Conservation (phyloP, 2,329 filamentous ascomycete species). For the Aspergillus sojae region DNA sequence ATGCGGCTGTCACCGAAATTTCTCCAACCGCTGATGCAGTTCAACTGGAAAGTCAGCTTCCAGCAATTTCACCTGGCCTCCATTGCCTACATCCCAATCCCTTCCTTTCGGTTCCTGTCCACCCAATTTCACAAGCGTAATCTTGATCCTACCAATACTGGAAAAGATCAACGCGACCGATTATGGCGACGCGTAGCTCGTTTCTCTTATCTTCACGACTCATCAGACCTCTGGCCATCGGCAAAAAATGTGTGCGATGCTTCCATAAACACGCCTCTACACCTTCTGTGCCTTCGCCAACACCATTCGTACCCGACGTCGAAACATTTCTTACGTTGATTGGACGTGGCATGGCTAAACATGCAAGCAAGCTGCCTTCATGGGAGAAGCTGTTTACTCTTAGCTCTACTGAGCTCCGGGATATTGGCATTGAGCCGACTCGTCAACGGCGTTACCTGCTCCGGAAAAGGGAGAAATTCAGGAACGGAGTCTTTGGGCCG, state of each 20-base stretch:
- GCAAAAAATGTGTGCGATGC: conserved; percentile 40
- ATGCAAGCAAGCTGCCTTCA: conserved; percentile 82
- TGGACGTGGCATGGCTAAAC: conserved; percentile 79
- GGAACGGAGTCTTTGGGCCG: conserved; percentile 73
- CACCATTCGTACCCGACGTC: conserved; percentile 83
- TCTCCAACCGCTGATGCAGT: conserved; percentile 14
- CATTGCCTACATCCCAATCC: not conserved
- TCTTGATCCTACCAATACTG: not conserved
- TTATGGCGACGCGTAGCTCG: conserved; percentile 36
- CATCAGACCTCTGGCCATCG: conserved; percentile 26
- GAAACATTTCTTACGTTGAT: conserved; percentile 87
- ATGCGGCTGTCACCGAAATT: conserved; percentile 30
- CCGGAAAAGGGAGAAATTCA: conserved; percentile 83
- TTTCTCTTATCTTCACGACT: conserved; percentile 31
- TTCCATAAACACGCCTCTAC: conserved; percentile 45
- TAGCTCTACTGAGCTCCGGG: conserved; percentile 73
- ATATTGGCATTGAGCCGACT: conserved; percentile 84
- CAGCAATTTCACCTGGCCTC: not conserved
- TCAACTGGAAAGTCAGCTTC: not conserved
- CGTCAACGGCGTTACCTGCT: conserved; percentile 81
- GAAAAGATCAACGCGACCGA: conserved; percentile 2
- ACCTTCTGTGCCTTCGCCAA: conserved; percentile 66
- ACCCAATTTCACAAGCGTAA: not conserved
- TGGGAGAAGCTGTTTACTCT: conserved; percentile 91
- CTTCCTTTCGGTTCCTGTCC: not conserved